phyloP scores from a whole-genome alignment of 2,329 filamentous ascomycete genomes.

The Botryotinia narcissicola region DNA sequence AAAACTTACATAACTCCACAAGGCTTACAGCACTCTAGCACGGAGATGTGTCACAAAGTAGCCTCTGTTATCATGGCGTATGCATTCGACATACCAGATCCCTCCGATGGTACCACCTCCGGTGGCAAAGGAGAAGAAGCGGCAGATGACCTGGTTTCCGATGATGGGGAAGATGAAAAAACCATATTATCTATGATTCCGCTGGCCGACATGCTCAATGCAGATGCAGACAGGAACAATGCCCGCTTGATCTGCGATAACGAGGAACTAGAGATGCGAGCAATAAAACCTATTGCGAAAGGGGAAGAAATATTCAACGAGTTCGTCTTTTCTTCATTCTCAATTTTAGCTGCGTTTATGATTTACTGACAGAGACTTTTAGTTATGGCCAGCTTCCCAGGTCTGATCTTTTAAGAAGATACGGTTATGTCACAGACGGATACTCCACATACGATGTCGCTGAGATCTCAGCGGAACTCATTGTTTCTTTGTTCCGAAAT shows the following conservation, averaged over 20 bases:
- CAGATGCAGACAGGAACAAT: conserved; percentile 65
- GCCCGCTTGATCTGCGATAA: conserved; percentile 43
- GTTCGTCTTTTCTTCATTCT: conserved; percentile 8
- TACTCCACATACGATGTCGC: conserved; percentile 65
- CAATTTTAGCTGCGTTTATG: neutral
- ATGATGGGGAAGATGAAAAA: conserved; percentile 47
- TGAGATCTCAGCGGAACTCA: conserved; percentile 54
- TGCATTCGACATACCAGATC: conserved; percentile 60
- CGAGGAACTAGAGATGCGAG: conserved; percentile 58
- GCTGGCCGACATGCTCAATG: conserved; percentile 69
- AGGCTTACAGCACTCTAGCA: conserved; percentile 44
- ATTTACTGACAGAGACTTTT: neutral
- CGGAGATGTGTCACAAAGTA: conserved; percentile 57
- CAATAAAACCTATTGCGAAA: conserved; percentile 53
- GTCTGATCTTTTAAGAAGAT: conserved; percentile 63
- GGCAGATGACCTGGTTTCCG: conserved; percentile 46
- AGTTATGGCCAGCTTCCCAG: conserved; percentile 63
- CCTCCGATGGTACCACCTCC: conserved; percentile 38
- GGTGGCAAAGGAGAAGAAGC: conserved; percentile 49
- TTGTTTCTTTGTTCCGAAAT: conserved; percentile 39
- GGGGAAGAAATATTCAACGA: conserved; percentile 68
- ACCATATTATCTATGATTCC: conserved; percentile 64
- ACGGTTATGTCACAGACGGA: conserved; percentile 65
- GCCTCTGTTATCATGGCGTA: conserved; percentile 71
- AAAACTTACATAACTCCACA: conserved; percentile 53